A percentile compares a stretch with the other conserved stretches of the same genome.
phyloP scores from a whole-genome alignment of 495 filamentous ascomycete genomes.

The Aspergillus ellipticus region DNA sequence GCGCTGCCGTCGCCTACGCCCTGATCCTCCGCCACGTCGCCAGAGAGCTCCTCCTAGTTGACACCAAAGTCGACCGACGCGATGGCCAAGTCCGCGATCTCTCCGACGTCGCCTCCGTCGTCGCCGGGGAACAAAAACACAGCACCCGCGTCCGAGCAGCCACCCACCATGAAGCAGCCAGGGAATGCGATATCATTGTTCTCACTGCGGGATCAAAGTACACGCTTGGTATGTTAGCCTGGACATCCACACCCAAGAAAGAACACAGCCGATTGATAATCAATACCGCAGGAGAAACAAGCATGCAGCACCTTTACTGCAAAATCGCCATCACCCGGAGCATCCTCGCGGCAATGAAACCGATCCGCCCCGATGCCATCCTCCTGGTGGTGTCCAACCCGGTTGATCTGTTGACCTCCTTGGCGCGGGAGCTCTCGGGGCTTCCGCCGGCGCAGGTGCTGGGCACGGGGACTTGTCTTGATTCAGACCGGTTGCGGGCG shows the following conservation, averaged over 20 bases:
- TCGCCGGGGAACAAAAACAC: no score
- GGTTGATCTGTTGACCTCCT: conserved; percentile 43
- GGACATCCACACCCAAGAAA: not conserved
- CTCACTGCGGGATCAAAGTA: conserved; percentile 43
- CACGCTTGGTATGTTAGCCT: conserved; percentile 2
- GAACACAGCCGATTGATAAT: conserved; percentile 6
- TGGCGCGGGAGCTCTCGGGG: conserved; percentile 31
- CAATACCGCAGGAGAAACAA: conserved; percentile 32
- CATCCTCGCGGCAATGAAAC: conserved; percentile 33
- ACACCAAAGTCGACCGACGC: conserved; percentile 30
- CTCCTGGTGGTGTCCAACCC: conserved; percentile 46
- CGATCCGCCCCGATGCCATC: conserved; percentile 33
- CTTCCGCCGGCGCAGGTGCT: conserved; percentile 36
- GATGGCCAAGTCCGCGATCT: conserved; percentile 46
- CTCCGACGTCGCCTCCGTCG: conserved; percentile 35
- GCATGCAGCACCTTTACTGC: conserved; percentile 34
- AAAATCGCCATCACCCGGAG: conserved; percentile 37
- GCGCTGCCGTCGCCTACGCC: no score
- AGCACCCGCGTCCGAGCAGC: conserved; percentile 31
- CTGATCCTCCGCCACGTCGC: no score
- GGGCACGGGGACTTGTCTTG: conserved; percentile 39
- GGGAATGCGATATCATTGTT: conserved; percentile 44
- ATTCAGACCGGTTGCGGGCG: conserved; percentile 38
- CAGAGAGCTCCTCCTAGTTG: conserved; percentile 45
- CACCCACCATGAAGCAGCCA: conserved; percentile 36